A percentile compares a stretch with the other conserved stretches of the same genome.
phyloP scores from a whole-genome alignment of 768 basidiomycete species.

The Mycena kentingensis region DNA sequence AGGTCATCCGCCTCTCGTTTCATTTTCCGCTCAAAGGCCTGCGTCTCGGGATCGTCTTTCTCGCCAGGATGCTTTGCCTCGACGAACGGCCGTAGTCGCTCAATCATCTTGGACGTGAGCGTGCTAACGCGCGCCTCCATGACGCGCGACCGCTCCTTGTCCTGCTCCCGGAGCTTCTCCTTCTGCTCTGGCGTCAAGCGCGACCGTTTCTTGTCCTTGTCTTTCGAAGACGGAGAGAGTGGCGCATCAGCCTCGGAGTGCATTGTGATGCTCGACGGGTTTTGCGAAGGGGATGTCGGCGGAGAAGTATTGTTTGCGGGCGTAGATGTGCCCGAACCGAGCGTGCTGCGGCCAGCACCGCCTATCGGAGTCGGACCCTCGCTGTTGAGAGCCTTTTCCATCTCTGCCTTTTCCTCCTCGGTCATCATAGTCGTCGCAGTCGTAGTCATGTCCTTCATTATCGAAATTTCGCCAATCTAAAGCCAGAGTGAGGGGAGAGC shows the following conservation, averaged over 20 bases:
- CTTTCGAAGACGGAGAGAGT: conserved; percentile 20
- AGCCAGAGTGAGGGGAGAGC: neutral
- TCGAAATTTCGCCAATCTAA: conserved; percentile 94
- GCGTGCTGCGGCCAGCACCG: conserved; percentile 10
- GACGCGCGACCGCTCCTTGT: conserved; percentile 75
- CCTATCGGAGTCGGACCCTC: conserved; percentile 24
- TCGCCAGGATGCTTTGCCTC: conserved; percentile 84
- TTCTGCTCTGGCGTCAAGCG: conserved; percentile 82
- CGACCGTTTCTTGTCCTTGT: conserved; percentile 45
- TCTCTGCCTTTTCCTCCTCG: conserved; percentile 89
- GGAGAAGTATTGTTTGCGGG: conserved; percentile 12
- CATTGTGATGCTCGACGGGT: conserved; percentile 19
- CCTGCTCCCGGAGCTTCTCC: conserved; percentile 80
- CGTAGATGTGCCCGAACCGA: conserved; percentile 12
- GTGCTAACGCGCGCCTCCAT: conserved; percentile 76
- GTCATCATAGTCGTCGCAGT: conserved; percentile 86
- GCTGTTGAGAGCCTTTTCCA: conserved; percentile 70
- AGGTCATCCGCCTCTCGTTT: conserved; percentile 88
- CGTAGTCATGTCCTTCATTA: conserved; percentile 92
- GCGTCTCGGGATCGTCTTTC: conserved; percentile 81
- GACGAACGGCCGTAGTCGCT: conserved; percentile 86
- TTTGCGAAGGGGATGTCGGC: conserved; percentile 14
- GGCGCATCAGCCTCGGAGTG: conserved; percentile 23
- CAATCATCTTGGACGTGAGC: conserved; percentile 78
- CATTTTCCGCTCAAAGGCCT: conserved; percentile 74